Percentiles rank a stretch among this genome's conserved stretches.
Conservation (phyloP, 2,329 filamentous ascomycete genomes). For the Trichoderma sp. region DNA sequence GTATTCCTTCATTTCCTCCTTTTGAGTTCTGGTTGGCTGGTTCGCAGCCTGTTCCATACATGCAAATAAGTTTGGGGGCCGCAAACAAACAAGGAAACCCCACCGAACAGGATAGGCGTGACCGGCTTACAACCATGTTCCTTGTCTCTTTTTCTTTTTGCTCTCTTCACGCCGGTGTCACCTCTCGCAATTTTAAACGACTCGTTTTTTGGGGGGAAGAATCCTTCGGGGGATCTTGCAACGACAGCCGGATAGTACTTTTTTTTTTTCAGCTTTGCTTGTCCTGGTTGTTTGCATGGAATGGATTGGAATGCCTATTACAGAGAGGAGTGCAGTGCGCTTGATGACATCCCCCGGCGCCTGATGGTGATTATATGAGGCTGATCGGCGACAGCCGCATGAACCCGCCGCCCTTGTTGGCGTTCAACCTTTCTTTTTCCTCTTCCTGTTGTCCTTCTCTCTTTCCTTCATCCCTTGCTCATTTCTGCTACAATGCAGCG, state of each 20-base stretch:
- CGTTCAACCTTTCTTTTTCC: neutral
- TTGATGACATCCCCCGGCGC: neutral
- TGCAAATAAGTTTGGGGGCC: constrained; percentile 12
- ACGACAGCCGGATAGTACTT: neutral
- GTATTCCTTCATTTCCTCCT: neutral
- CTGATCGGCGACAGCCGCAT: neutral
- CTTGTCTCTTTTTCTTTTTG: neutral
- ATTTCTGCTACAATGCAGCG: neutral
- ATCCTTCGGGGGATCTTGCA: neutral
- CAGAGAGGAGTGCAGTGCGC: neutral
- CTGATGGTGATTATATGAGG: neutral
- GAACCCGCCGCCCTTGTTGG: neutral
- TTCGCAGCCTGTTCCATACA: neutral
- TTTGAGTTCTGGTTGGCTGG: neutral
- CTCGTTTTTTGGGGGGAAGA: neutral
- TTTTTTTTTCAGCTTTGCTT: neutral
- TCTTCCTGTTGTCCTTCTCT: neutral
- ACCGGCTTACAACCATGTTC: constrained; percentile 13
- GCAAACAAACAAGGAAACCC: neutral
- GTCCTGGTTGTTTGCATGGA: neutral
- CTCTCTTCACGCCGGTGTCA: neutral
- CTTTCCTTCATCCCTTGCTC: neutral
- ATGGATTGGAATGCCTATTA: neutral
- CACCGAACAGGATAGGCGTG: neutral
- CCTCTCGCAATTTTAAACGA: neutral